phyloP scores from a whole-genome alignment of 2,329 filamentous ascomycete genomes.

The Trichoderma breve region DNA sequence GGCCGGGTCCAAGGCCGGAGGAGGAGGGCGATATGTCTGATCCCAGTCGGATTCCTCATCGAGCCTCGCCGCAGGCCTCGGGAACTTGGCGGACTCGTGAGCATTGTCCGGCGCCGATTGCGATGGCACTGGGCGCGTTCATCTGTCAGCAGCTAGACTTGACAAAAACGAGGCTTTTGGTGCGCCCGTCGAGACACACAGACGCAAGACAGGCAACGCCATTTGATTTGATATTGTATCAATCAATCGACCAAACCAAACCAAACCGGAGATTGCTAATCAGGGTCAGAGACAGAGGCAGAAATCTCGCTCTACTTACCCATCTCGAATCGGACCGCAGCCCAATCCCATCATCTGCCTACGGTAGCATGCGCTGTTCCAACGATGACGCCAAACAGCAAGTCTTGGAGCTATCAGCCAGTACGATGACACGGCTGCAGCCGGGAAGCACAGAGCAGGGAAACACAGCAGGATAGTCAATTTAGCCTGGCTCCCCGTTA shows the following conservation, averaged over 20 bases:
- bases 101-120: constrained; percentile 57
- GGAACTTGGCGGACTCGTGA: constrained; percentile 52
- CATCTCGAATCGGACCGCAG: constrained; percentile 29
- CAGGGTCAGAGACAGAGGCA: background rate
- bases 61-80: constrained; percentile 48
- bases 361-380: constrained; percentile 23
- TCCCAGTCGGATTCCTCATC: constrained; percentile 57
- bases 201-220: background rate
- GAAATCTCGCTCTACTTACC: constrained; percentile 23
- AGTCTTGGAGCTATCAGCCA: constrained; percentile 13
- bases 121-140: constrained; percentile 49
- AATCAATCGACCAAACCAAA: background rate
- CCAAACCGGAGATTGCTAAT: background rate
- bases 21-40: constrained; percentile 45
- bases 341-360: constrained; percentile 25
- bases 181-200: background rate
- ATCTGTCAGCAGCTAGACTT: constrained; percentile 20
- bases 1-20: constrained; percentile 41
- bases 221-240: background rate
- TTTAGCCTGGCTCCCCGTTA: constrained; percentile 13
- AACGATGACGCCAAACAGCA: background rate
- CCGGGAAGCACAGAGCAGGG: constrained; percentile 15
- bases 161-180: background rate
- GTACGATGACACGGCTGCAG: constrained; percentile 17
- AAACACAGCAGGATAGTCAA: constrained; percentile 16